Evolutionary conservation across 1,139 yeast genomes (phyloP), one percentile per base, ranked within the genome.

Genomic region (Suhomyces kunorum): DNA sequence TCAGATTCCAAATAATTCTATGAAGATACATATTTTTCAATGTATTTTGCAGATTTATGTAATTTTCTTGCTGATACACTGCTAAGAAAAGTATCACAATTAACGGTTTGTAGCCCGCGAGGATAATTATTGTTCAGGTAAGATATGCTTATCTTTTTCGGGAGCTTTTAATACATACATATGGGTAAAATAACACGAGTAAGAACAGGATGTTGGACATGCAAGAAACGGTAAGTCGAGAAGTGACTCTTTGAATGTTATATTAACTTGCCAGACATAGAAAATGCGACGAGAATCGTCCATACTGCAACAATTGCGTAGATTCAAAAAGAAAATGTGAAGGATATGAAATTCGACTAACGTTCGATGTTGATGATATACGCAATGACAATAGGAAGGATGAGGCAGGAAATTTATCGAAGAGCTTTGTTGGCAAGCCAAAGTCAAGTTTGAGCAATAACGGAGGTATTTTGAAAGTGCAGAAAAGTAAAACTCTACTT

Each of bases 241-340:
- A 6, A 17, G 13, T 2, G 19, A 4, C 8, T 12, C 6, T 7
- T 12, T 14, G 12, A 15, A 6, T 29, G 4, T 5, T 7, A 3
- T 5, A 18, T 24, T 29, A 29, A 29, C 32, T 12, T 12, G 8
- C 24, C 12, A 28, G 32, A 8, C 69, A 76, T 42, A 58, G 77
- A 36, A 80, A 80, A 44, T 80, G 85, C 54, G 83, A 78, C 54
- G 81, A 80, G 49, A 60, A 65, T 0, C 76, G 74, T 49, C 85
- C 85, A 1, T 47, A 51, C 12, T 80, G 85, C 56, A 61, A 63
- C 22, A 78, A 78, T 54, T 80, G 85, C 55, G 32, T 59, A 12
- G 70, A 64, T 32, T 63, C 74, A 4, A 74, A 73, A 3, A 55
- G 75, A 23, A 43, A 44, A 11, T 77, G 82, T 49, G 79, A 65